Percentiles rank a stretch among this genome's conserved stretches.
These are phyloP conservation scores for Tetradesmus lagerheimii DNA, from an alignment of 139 green algal genomes.

Conservation along the genomic window DNA sequence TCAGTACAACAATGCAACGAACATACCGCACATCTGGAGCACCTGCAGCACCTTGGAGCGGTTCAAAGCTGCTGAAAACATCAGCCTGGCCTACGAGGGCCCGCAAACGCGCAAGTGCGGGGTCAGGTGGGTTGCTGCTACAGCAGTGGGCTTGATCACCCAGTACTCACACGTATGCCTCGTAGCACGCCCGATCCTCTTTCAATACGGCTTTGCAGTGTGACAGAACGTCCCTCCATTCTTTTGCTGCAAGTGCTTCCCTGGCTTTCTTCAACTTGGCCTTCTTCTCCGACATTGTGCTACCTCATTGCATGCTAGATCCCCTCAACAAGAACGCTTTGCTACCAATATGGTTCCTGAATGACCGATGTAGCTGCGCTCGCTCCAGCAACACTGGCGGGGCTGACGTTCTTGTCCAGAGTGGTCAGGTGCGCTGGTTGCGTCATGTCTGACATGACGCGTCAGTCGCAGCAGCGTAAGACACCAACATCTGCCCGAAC, in stretches of 20 bases:
- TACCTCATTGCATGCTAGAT: neutral
- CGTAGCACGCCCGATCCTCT: conserved; percentile 65
- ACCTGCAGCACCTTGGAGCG: neutral
- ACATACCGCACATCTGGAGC: neutral
- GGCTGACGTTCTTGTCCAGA: neutral
- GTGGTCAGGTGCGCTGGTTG: neutral
- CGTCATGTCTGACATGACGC: neutral
- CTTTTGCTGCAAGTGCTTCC: conserved; percentile 51
- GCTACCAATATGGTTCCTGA: neutral
- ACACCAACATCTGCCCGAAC: neutral
- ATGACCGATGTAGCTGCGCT: neutral
- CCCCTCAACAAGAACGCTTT: neutral
- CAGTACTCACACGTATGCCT: conserved; percentile 76
- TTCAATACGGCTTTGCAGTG: conserved; percentile 73
- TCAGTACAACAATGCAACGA: neutral
- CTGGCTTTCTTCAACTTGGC: conserved; percentile 52
- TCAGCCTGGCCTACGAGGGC: too few species aligned
- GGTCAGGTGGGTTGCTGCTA: neutral
- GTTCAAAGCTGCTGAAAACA: neutral
- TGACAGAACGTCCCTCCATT: conserved; percentile 63
- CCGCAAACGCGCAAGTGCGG: neutral
- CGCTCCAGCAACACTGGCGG: neutral
- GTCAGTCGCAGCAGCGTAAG: neutral
- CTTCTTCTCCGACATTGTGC: conserved; percentile 35
- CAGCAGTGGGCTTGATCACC: conserved; percentile 26